Evolutionary conservation across 2,329 filamentous ascomycete genomes (phyloP).

Genomic region (Aureobasidium sp.): DNA sequence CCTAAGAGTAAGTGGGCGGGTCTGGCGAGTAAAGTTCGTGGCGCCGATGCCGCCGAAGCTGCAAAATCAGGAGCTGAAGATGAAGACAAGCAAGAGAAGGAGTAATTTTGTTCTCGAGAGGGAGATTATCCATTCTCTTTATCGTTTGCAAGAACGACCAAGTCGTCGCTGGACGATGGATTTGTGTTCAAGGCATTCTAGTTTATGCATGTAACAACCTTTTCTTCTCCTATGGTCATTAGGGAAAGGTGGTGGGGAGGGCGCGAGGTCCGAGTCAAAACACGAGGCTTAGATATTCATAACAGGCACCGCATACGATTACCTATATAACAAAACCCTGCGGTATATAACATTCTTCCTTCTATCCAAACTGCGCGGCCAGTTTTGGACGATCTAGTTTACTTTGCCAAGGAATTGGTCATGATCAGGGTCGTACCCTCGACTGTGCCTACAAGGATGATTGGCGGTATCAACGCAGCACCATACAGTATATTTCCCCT

Average conservation of each 20-base stretch:
- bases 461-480: not conserved
- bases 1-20: constrained; percentile 26
- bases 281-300: not conserved
- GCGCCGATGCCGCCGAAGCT: not conserved
- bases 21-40: constrained; percentile 23
- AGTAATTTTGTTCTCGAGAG: not conserved
- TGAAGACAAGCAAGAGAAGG: not conserved
- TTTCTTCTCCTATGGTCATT: not conserved
- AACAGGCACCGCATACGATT: not conserved
- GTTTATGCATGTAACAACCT: not conserved
- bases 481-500: accelerated
- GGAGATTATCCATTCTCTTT: not conserved
- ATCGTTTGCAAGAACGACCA: no score
- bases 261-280: not conserved
- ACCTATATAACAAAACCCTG: not conserved
- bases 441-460: not conserved
- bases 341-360: not conserved
- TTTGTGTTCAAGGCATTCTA: not conserved
- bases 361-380: not conserved
- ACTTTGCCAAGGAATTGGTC: not conserved
- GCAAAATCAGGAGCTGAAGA: not conserved
- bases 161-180: not conserved
- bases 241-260: not conserved
- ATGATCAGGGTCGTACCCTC: not conserved
- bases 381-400: not conserved